phyloP scores from a whole-genome alignment of 2,329 filamentous ascomycete genomes.

The Epicoccum sorghinum region DNA sequence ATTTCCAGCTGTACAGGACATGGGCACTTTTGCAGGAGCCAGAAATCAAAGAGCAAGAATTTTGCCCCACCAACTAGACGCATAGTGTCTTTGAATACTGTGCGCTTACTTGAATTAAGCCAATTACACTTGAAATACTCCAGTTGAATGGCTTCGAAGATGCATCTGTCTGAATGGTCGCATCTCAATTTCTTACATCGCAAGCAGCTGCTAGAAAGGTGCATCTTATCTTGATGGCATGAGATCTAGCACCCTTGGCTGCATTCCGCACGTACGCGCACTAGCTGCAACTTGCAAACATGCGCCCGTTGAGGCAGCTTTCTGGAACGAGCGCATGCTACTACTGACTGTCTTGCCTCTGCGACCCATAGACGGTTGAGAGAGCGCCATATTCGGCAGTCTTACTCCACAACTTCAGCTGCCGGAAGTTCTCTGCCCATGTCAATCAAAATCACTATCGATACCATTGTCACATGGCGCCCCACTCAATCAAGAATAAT shows the following conservation, averaged over 20 bases:
- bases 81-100: too few species aligned
- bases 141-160: too few species aligned
- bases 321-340: background rate
- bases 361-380: background rate
- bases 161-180: too few species aligned
- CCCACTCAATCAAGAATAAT: conserved; percentile 22
- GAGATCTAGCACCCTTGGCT: background rate
- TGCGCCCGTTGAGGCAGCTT: background rate
- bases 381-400: conserved; percentile 7
- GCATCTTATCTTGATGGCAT: background rate
- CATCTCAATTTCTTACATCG: too few species aligned
- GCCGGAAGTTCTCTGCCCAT: conserved; percentile 31
- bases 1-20: too few species aligned
- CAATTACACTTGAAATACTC: too few species aligned
- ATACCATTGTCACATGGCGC: conserved; percentile 26
- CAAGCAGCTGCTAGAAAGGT: too few species aligned
- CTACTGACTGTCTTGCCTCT: background rate
- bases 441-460: conserved; percentile 36
- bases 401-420: conserved; percentile 23
- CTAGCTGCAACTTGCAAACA: background rate
- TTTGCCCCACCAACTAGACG: too few species aligned
- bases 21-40: too few species aligned
- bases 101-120: too few species aligned
- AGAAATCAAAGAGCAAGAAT: too few species aligned
- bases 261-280: background rate